Conservation (phyloP, 805 yeast genomes). For the Barnettozyma californica region DNA sequence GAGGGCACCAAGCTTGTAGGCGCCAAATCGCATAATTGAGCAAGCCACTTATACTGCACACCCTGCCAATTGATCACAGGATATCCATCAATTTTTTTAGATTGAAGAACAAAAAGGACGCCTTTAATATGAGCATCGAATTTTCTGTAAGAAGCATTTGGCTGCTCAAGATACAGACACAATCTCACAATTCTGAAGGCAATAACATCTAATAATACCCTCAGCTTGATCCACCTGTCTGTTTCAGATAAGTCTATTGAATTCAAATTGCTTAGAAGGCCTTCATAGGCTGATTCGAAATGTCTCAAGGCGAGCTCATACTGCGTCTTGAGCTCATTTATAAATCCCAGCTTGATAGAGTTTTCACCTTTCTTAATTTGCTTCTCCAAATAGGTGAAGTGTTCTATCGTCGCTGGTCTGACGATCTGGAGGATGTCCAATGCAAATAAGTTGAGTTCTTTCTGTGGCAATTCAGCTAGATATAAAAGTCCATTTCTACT, state of each 20-base stretch:
- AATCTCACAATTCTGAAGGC: slow-evolving; percentile 61
- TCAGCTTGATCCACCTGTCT: slow-evolving; percentile 36
- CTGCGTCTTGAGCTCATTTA: slow-evolving; percentile 44
- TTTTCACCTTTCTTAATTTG: slow-evolving; percentile 34
- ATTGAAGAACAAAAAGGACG: slow-evolving; percentile 36
- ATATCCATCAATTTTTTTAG: slow-evolving; percentile 22
- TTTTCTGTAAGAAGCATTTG: slow-evolving; percentile 54
- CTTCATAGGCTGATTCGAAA: slow-evolving; percentile 50
- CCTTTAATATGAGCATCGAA: slow-evolving; percentile 59
- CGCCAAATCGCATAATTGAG: slow-evolving; percentile 45
- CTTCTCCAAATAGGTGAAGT: slow-evolving; percentile 37
- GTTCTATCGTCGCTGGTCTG: slow-evolving; percentile 39
- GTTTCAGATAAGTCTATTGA: slow-evolving; percentile 1
- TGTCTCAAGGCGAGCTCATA: slow-evolving; percentile 44
- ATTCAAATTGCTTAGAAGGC: slow-evolving; percentile 36
- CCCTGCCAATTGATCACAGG: slow-evolving; percentile 48
- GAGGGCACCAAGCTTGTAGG: slow-evolving; percentile 39
- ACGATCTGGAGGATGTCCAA: slow-evolving; percentile 34
- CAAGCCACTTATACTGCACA: slow-evolving; percentile 61
- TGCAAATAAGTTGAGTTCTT: slow-evolving; percentile 37
- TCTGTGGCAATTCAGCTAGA: slow-evolving; percentile 28
- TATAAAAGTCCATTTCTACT: slow-evolving; percentile 40
- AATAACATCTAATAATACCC: slow-evolving; percentile 51
- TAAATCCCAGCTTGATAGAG: slow-evolving; percentile 41
- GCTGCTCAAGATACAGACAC: slow-evolving; percentile 52